phyloP scores from a whole-genome alignment of 345 rosid genomes.

The Bruguiera sexangula region DNA sequence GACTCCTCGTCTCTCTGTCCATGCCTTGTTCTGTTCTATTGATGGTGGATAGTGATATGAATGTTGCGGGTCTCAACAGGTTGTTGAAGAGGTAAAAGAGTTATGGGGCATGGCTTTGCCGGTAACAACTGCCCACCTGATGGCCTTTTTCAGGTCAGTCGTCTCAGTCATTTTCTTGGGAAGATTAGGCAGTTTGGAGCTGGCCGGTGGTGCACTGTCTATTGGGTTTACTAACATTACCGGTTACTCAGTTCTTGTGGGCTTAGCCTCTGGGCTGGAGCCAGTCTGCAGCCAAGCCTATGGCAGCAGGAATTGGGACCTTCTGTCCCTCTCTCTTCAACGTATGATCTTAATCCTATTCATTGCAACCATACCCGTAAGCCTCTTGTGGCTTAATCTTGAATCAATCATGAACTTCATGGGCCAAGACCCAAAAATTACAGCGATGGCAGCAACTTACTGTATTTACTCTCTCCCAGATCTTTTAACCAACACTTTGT shows the following conservation, averaged over 20 bases:
- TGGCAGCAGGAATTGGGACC: constrained; percentile 89
- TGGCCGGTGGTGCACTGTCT: constrained; percentile 94
- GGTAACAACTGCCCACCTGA: constrained; percentile 77
- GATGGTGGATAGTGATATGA: constrained; percentile 4
- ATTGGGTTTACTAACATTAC: constrained; percentile 98
- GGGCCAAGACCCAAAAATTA: constrained; percentile 82
- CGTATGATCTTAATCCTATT: constrained; percentile 84
- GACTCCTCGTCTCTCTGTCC: not conserved
- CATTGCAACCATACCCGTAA: constrained; percentile 69
- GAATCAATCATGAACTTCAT: constrained; percentile 73
- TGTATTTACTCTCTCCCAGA: constrained; percentile 87
- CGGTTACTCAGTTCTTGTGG: constrained; percentile 89
- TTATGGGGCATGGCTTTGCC: constrained; percentile 90
- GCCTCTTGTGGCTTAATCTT: constrained; percentile 80
- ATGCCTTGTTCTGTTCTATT: not conserved
- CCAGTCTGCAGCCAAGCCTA: constrained; percentile 97
- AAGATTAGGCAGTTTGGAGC: constrained; percentile 84
- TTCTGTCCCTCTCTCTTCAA: constrained; percentile 74
- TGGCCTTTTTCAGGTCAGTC: constrained; percentile 70
- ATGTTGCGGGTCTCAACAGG: constrained; percentile 32
- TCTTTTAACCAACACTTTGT: constrained; percentile 75
- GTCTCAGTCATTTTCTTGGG: constrained; percentile 90
- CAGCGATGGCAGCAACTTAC: constrained; percentile 79
- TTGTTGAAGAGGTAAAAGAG: constrained; percentile 75
- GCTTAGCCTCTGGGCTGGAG: constrained; percentile 93